Conservation (phyloP, 495 filamentous ascomycete genomes). For the Hyaloscypha bicolor region DNA sequence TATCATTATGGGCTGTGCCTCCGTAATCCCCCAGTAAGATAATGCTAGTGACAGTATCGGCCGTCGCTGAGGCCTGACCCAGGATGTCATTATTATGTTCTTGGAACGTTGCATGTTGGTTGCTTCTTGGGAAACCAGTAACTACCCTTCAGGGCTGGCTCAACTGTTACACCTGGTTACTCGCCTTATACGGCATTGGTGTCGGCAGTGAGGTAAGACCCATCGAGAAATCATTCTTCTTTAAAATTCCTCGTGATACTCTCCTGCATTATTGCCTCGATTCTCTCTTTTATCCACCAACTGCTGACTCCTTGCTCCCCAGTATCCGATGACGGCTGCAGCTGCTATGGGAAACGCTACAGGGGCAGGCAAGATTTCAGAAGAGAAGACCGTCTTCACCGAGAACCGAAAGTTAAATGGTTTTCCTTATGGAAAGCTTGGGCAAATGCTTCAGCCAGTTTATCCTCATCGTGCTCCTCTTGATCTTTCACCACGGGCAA, state of each 20-base stretch:
- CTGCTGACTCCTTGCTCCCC: neutral
- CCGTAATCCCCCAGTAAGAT: neutral
- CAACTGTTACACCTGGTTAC: conserved; percentile 86
- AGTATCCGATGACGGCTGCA: conserved; percentile 90
- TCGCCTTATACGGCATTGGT: conserved; percentile 89
- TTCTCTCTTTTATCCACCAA: neutral
- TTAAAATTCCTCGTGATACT: too few species aligned
- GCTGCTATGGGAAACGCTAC: conserved; percentile 91
- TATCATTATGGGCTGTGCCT: too few species aligned
- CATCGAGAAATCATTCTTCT: too few species aligned
- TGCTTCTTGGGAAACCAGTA: conserved; percentile 80
- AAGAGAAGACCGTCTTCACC: conserved; percentile 86
- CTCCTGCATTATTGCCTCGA: too few species aligned
- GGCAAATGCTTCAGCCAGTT: conserved; percentile 90
- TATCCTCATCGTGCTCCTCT: conserved; percentile 75
- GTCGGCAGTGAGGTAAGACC: conserved; percentile 71
- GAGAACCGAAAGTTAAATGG: conserved; percentile 87
- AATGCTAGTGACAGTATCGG: conserved; percentile 60
- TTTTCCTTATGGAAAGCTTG: conserved; percentile 97
- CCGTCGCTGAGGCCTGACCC: conserved; percentile 88
- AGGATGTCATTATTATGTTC: conserved; percentile 93
- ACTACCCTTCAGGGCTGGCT: conserved; percentile 88
- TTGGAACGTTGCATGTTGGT: conserved; percentile 84
- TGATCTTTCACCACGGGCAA: conserved; percentile 74
- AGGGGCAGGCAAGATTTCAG: conserved; percentile 81